Evolutionary conservation across 2,329 filamentous ascomycete species (phyloP), one percentile per base, ranked within the genome.

Genomic region (Albifimbria verrucaria): DNA sequence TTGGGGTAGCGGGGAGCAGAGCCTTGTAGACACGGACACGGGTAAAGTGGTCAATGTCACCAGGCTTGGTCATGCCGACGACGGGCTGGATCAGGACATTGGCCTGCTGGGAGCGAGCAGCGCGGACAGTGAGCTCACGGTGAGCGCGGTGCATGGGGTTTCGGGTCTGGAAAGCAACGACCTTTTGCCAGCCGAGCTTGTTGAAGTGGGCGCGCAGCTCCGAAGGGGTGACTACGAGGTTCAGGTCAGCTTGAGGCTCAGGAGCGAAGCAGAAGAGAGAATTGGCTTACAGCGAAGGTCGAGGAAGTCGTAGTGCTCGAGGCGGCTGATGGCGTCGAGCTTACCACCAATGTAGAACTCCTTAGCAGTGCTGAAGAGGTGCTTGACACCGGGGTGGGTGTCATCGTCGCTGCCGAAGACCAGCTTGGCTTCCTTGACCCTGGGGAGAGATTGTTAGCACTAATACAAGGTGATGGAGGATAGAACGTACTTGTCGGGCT

Each of bases 101-200:
- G 72, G 94, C 94, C 74, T 97, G 92, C 75, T 95, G 90, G 53
- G 89, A 89, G 66, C 94, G 93, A 61, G 94, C 94, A 62, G 94
- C 94, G 67, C 94, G 92, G 68, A 99, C 94, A 55, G 94, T 99
- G 74, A 99, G 80, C 79, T 99, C 94, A 76, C 94, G 86, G 77
- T 99, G 94, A 72, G 94, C 94, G 68, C 94, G 89, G 81, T 99
- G 94, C 94, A 99, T 99, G 64, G 94, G 94, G 79, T 99, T 99
- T 73, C 92, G 82, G 60, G 94, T 99, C 83, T 99, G 94, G 88
- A 99, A 99, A 68, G 94, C 94, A 59, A 99, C 94, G 64, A 99
- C 93, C 73, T 88, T 88, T 74, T 89, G 87, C 94, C 94, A 99
- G 77, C 94, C 94, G 65, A 99, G 91, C 85, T 99, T 99, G 82